phyloP scores from a whole-genome alignment of 1,139 yeast species.

The Suhomyces anneliseae region DNA sequence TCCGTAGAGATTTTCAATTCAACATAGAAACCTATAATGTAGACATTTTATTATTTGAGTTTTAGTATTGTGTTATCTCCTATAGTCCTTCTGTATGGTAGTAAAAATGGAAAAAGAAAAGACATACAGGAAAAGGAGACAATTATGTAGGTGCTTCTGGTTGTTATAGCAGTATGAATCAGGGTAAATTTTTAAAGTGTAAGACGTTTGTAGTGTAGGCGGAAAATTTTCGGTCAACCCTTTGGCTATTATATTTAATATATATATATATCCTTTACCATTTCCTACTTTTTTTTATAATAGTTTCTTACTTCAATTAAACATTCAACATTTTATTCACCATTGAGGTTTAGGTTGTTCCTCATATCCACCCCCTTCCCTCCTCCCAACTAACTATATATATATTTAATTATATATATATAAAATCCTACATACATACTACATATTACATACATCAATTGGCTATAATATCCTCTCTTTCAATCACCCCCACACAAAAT shows the following conservation, averaged over 20 bases:
- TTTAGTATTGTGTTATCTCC: conserved; percentile 8
- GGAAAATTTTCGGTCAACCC: conserved; percentile 6
- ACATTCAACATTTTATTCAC: conserved; percentile 3
- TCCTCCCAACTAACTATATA: background rate
- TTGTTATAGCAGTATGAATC: conserved; percentile 12
- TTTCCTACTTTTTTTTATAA: conserved; percentile 1
- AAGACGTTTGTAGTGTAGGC: conserved; percentile 1
- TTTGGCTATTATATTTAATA: background rate
- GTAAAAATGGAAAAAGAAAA: conserved; percentile 7
- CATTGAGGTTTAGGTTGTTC: conserved; percentile 8
- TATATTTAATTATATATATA: conserved; percentile 4
- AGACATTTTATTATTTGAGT: conserved; percentile 7
- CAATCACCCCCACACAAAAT: background rate
- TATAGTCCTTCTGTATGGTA: conserved; percentile 2
- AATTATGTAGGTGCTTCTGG: conserved; percentile 8
- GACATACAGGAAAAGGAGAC: conserved; percentile 11
- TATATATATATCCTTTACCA: conserved; percentile 10
- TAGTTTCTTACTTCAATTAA: background rate
- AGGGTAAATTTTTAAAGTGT: conserved; percentile 7
- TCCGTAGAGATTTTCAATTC: conserved; percentile 7
- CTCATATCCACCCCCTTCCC: background rate
- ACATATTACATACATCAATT: too few relatives aligned
- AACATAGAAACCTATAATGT: conserved; percentile 6
- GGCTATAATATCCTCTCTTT: background rate
- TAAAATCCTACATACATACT: too few relatives aligned